Percentiles rank a stretch among this genome's conserved stretches.
Evolutionary conservation across 2,329 filamentous ascomycete genomes (phyloP).

Genomic region (Diaporthe australafricana): DNA sequence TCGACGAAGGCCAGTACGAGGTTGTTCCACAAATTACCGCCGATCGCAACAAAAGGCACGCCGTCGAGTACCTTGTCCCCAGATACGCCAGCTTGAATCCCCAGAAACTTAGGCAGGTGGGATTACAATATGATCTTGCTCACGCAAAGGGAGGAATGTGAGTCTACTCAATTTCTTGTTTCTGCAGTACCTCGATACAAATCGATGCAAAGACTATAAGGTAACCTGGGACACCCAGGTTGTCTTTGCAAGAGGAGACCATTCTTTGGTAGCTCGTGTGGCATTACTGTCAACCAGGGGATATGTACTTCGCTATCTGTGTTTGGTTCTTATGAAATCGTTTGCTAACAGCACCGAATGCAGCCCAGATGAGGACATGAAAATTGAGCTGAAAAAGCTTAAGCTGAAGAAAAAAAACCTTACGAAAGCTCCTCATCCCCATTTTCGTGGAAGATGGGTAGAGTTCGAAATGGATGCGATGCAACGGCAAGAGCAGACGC

Average conservation of each 20-base stretch:
- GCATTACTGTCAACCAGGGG: too few species aligned
- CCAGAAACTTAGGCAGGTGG: slow-evolving; percentile 73
- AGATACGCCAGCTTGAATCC: slow-evolving; percentile 58
- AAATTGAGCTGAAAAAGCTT: slow-evolving; percentile 44
- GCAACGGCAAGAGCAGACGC: slow-evolving; percentile 38
- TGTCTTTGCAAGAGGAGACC: too few species aligned
- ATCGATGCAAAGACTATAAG: too few species aligned
- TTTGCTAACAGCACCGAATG: neutral
- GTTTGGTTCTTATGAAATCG: too few species aligned
- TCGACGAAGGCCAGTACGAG: slow-evolving; percentile 76
- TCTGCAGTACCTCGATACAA: too few species aligned
- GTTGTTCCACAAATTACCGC: slow-evolving; percentile 78
- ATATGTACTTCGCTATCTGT: neutral
- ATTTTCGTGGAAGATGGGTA: neutral
- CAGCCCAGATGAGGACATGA: slow-evolving; percentile 57
- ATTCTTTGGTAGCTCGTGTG: too few species aligned
- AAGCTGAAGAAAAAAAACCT: slow-evolving; percentile 44
- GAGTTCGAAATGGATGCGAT: slow-evolving; percentile 45
- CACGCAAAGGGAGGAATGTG: slow-evolving; percentile 68
- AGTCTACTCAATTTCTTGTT: neutral
- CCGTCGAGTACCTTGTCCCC: slow-evolving; percentile 70
- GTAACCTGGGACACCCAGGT: too few species aligned
- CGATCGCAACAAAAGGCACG: slow-evolving; percentile 53
- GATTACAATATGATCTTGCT: slow-evolving; percentile 70
- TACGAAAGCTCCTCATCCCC: neutral